Percentiles rank a stretch among this genome's conserved stretches.
Conservation (phyloP, 164 flowering plant species). For the Kalanchoe fedtschenkoi region DNA sequence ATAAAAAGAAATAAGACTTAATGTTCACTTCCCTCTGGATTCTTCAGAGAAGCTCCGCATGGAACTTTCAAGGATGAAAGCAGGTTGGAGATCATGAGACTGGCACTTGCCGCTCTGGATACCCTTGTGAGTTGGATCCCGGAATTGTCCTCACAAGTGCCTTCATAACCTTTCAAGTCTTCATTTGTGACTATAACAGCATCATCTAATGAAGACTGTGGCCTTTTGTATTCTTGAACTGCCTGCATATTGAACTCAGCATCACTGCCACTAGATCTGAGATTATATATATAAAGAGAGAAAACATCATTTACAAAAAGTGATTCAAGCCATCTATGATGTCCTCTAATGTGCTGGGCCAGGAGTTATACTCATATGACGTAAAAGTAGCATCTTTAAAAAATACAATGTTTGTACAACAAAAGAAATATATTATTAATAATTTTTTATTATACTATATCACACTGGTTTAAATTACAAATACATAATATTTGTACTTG, state of each 20-base stretch:
- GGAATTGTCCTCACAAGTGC: slow-evolving; percentile 16
- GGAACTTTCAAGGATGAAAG: slow-evolving; percentile 49
- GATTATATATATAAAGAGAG: too few relatives aligned
- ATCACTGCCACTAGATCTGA: too few relatives aligned
- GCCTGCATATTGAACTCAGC: slow-evolving; percentile 36
- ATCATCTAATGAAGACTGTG: slow-evolving; percentile 35
- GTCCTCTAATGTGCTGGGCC: too few relatives aligned
- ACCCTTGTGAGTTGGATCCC: slow-evolving; percentile 21
- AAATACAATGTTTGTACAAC: too few relatives aligned
- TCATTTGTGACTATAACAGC: slow-evolving; percentile 63
- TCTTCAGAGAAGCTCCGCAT: slow-evolving; percentile 26
- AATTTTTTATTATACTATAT: too few relatives aligned
- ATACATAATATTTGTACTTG: too few relatives aligned
- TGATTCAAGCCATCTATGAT: too few relatives aligned
- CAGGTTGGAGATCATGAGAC: slow-evolving; percentile 52
- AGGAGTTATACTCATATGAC: too few relatives aligned
- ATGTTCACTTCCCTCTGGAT: slow-evolving; percentile 49
- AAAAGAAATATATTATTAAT: too few relatives aligned
- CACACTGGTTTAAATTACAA: too few relatives aligned
- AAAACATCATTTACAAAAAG: too few relatives aligned
- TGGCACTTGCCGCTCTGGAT: slow-evolving; percentile 15
- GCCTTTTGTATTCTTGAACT: slow-evolving; percentile 51
- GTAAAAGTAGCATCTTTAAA: too few relatives aligned
- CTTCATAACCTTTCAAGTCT: slow-evolving; percentile 64
- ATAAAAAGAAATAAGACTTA: slow-evolving; percentile 10